These are phyloP conservation scores for Penicillium steckii DNA, from an alignment of 495 filamentous ascomycete genomes.

Conservation along the genomic window DNA sequence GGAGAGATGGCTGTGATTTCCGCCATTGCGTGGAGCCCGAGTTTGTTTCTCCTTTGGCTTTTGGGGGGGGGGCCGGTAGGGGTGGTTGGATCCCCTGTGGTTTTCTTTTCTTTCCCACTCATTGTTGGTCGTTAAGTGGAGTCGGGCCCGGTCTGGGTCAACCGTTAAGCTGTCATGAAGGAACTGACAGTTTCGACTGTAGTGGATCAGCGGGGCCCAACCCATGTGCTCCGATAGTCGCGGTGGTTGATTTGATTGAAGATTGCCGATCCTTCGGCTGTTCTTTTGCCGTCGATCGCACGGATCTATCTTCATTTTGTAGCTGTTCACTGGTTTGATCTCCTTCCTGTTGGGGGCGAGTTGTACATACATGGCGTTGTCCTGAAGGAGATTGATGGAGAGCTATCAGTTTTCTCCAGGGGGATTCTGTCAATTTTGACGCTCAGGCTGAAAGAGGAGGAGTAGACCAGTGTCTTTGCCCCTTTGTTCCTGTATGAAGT, in stretches of 20 bases:
- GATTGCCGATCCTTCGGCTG: constrained; percentile 32
- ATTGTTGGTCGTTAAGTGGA: not conserved
- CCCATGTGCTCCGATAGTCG: constrained; percentile 13
- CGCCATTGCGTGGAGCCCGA: constrained; percentile 4
- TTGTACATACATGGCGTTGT: not conserved
- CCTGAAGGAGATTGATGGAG: not conserved
- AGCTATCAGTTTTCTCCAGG: not conserved
- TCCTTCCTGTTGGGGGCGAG: constrained; percentile 17
- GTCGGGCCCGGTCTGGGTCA: not conserved
- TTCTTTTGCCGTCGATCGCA: constrained; percentile 19
- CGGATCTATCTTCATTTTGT: constrained; percentile 22
- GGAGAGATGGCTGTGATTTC: not conserved
- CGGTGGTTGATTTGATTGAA: constrained; percentile 31
- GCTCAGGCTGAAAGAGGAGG: not conserved
- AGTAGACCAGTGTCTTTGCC: constrained; percentile 1
- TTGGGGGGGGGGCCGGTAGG: not conserved
- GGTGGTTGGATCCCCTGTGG: constrained; percentile 1
- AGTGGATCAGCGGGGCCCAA: constrained; percentile 18
- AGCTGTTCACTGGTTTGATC: constrained; percentile 10
- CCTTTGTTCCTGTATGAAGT: not conserved
- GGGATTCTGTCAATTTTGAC: too few species aligned
- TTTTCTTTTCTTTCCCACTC: too few species aligned
- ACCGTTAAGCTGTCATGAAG: constrained; percentile 26
- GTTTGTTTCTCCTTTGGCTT: not conserved
- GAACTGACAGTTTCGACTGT: constrained; percentile 11